A percentile compares a stretch with the other conserved stretches of the same genome.
Evolutionary conservation across 2,329 filamentous ascomycete genomes (phyloP).

Genomic region (Neophaeococcomyces aloes): DNA sequence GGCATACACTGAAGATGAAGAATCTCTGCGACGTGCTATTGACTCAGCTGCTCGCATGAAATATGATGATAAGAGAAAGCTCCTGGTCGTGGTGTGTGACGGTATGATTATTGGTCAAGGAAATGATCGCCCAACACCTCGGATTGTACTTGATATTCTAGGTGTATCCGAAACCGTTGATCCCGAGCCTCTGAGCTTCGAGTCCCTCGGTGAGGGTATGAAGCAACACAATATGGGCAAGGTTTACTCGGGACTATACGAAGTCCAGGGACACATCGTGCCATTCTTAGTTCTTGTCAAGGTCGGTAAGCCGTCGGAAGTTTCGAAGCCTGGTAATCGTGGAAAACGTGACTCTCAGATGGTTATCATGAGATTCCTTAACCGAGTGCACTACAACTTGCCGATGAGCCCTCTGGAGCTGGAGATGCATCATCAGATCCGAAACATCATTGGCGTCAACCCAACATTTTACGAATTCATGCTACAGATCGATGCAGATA

Average conservation of each 20-base stretch:
- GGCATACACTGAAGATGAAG: constrained; percentile 96
- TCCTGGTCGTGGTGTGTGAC: constrained; percentile 85
- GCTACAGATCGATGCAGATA: constrained; percentile 94
- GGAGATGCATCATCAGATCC: constrained; percentile 97
- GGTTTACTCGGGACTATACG: constrained; percentile 93
- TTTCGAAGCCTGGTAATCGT: constrained; percentile 74
- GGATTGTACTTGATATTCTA: constrained; percentile 93
- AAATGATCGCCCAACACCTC: constrained; percentile 88
- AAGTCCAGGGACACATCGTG: constrained; percentile 95
- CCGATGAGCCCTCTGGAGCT: constrained; percentile 93
- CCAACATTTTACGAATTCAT: constrained; percentile 97
- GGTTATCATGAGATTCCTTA: constrained; percentile 96
- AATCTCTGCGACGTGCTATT: constrained; percentile 90
- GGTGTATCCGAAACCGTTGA: constrained; percentile 90
- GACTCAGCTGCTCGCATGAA: constrained; percentile 91
- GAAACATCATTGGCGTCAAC: constrained; percentile 97
- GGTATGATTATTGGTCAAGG: constrained; percentile 99
- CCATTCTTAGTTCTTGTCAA: constrained; percentile 96
- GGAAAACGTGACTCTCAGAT: constrained; percentile 99
- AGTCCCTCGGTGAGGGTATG: constrained; percentile 86
- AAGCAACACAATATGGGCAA: constrained; percentile 99
- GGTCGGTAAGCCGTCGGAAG: constrained; percentile 75
- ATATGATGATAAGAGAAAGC: constrained; percentile 96
- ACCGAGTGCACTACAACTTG: constrained; percentile 95
- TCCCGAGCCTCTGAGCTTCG: constrained; percentile 91